These are phyloP conservation scores for Exserohilum turcica DNA, from an alignment of 2,329 filamentous ascomycete species.

Conservation along the genomic window DNA sequence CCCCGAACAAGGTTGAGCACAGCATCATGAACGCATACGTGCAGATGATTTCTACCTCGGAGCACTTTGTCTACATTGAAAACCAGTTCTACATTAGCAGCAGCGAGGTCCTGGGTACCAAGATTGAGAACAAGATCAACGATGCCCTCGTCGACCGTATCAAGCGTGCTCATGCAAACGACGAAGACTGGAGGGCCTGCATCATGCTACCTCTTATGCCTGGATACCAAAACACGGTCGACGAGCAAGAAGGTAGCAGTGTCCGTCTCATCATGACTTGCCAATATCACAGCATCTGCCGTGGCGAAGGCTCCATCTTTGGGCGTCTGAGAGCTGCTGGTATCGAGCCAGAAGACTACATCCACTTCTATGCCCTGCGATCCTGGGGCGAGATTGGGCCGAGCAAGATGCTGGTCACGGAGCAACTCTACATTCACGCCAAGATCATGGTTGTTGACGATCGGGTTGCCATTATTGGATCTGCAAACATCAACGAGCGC, in stretches of 20 bases:
- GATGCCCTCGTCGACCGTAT: constrained; percentile 94
- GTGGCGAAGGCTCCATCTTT: constrained; percentile 90
- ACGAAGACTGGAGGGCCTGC: constrained; percentile 87
- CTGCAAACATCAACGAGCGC: constrained; percentile 97
- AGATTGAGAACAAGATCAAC: constrained; percentile 90
- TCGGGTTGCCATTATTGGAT: constrained; percentile 89
- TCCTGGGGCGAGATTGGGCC: constrained; percentile 91
- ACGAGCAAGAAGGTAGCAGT: constrained; percentile 90
- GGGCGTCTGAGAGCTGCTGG: constrained; percentile 76
- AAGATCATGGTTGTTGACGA: constrained; percentile 98
- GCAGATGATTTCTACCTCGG: constrained; percentile 91
- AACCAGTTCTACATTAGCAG: constrained; percentile 99
- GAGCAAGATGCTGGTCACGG: constrained; percentile 82
- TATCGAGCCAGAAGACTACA: constrained; percentile 93
- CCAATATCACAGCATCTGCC: constrained; percentile 94
- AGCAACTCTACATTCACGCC: constrained; percentile 97
- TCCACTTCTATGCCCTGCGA: constrained; percentile 90
- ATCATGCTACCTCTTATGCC: constrained; percentile 95
- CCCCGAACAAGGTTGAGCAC: constrained; percentile 79
- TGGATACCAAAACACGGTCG: constrained; percentile 97
- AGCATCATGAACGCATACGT: constrained; percentile 97
- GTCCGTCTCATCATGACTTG: constrained; percentile 96
- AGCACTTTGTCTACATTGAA: constrained; percentile 98
- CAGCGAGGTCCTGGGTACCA: constrained; percentile 83
- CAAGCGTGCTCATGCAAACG: constrained; percentile 78